Conservation (phyloP, 192 early-diverging fungal species). For the Mortierella hygrophila region DNA sequence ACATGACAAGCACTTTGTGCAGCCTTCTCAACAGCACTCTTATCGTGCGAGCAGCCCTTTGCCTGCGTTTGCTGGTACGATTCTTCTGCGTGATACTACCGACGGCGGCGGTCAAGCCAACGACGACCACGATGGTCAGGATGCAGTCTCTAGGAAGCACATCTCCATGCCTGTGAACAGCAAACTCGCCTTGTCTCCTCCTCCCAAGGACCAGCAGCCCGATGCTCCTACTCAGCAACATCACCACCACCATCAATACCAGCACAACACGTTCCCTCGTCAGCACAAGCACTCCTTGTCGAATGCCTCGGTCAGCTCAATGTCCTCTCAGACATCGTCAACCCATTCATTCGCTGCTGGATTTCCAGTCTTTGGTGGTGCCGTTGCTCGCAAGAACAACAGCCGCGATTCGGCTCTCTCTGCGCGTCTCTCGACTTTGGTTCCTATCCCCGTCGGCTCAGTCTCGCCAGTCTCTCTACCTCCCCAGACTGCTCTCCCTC, state of each 20-base stretch:
- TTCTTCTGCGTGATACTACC: neutral
- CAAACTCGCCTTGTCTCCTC: conserved; percentile 16
- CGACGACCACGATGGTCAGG: neutral
- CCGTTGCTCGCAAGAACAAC: conserved; percentile 8
- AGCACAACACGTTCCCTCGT: neutral
- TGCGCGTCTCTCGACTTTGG: conserved; percentile 20
- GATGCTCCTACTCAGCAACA: conserved; percentile 13
- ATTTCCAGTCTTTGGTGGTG: conserved; percentile 5
- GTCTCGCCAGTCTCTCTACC: conserved; percentile 12
- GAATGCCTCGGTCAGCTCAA: conserved; percentile 29
- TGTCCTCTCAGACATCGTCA: conserved; percentile 17
- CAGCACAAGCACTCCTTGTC: conserved; percentile 42
- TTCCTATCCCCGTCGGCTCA: conserved; percentile 14
- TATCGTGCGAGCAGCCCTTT: conserved; percentile 18
- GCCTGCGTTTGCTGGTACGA: conserved; percentile 8
- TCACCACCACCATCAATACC: conserved; percentile 14
- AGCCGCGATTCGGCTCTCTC: conserved; percentile 21
- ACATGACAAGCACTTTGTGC: neutral
- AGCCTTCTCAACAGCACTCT: neutral
- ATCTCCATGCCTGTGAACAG: conserved; percentile 7
- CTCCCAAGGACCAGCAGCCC: conserved; percentile 19
- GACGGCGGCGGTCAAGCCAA: neutral
- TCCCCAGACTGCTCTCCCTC: conserved; percentile 39
- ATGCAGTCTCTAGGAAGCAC: conserved; percentile 11
- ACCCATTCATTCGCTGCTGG: conserved; percentile 2